phyloP scores from a whole-genome alignment of 768 basidiomycete genomes.

The Agaricus sinodeliciosus region DNA sequence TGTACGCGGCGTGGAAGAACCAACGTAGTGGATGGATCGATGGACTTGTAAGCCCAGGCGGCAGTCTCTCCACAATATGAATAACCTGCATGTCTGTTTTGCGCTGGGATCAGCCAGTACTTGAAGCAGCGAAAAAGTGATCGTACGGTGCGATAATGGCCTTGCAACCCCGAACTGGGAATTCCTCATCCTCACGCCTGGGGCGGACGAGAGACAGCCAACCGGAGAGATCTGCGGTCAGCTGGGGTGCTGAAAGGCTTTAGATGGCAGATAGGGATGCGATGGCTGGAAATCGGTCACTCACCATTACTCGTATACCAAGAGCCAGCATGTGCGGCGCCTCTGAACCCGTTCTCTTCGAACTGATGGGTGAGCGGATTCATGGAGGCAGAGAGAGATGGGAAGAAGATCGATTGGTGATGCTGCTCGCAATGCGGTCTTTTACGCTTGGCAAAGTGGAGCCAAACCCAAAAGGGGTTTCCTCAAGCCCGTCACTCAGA shows the following conservation, averaged over 20 bases:
- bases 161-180: conserved; percentile 61
- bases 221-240: conserved; percentile 52
- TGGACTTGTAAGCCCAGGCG: conserved; percentile 92
- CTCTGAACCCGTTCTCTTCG: conserved; percentile 22
- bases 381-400: neutral
- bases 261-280: conserved; percentile 1
- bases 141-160: conserved; percentile 92
- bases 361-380: neutral
- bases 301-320: conserved; percentile 82
- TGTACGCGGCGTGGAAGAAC: conserved; percentile 20
- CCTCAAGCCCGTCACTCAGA: conserved; percentile 2
- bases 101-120: neutral
- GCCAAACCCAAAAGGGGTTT: conserved; percentile 2
- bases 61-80: conserved; percentile 90
- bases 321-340: conserved; percentile 79
- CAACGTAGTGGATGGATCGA: conserved; percentile 78
- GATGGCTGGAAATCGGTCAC: conserved; percentile 27
- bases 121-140: neutral
- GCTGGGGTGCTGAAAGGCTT: conserved; percentile 38
- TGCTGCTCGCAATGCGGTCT: too few relatives aligned
- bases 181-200: conserved; percentile 28
- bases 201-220: conserved; percentile 56
- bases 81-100: conserved; percentile 86
- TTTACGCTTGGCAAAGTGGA: neutral
- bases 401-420: neutral